Evolutionary conservation across 805 yeast genomes (phyloP), one percentile per base, ranked within the genome.

Genomic region (Spathaspora hagerdaliae): DNA sequence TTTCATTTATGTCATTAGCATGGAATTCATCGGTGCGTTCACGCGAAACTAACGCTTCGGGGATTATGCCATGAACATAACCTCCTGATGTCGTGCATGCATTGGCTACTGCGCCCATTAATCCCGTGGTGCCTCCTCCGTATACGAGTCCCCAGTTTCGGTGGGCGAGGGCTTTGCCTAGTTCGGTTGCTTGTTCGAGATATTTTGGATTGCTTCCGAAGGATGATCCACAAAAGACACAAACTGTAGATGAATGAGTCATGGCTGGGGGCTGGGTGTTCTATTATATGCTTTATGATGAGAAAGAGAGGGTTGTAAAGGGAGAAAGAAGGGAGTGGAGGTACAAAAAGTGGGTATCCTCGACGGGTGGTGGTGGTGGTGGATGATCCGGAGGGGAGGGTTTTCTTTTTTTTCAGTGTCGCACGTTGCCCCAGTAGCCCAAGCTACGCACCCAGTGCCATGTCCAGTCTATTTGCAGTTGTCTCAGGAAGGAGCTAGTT

Each of bases 171-270:
- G 73, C 55, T 41, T 67, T 53, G 24, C 96, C 96, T 37, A 88
- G 67, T 26, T 73, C 61, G n/a, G 67, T 53, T 1, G 96, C 91
- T 31, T 69, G 69, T 2, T 67, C 68, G 11, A 82, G 67, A 57
- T 64, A 85, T 3, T 54, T 53, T 6, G 74, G 67, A 42, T 75
- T 73, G 37, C 61, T 75, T 12, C 96, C 96, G 49, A 78, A 77
- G 5, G 90, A 78, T 3, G 95, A 86, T 31, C 96, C 96, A 62
- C 96, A 89, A 59, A 86, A 88, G 26, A 88, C 96, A 65, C 96
- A 88, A 9, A 88, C 74, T 14, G 76, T 73, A 53, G 74, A 75
- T n/a, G 41, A 44, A 24, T 69, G 58, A 32, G 50, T 50, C 12
- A 42, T 29, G 9, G 5, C 10, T n/a, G n/a, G 24, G 24, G 2